Evolutionary conservation across 352 stramenopile species (phyloP).

Genomic region (Pythium apleroticum): DNA sequence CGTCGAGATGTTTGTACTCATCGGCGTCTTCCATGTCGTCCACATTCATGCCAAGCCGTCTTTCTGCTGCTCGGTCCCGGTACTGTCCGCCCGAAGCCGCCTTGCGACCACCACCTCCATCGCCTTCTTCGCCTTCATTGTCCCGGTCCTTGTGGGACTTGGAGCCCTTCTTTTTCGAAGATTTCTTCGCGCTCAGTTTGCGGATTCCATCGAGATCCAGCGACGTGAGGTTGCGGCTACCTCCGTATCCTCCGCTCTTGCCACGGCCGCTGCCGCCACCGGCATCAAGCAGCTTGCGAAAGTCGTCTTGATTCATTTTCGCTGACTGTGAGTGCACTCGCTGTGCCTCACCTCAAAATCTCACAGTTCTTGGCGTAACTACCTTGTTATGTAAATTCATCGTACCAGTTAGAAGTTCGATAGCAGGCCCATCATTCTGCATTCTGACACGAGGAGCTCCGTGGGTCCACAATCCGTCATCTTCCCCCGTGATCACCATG

Average conservation of each 20-base stretch:
- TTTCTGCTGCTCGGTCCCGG: constrained; percentile 68
- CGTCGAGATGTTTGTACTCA: constrained; percentile 55
- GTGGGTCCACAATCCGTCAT: constrained; percentile 3
- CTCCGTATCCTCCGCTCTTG: constrained; percentile 30
- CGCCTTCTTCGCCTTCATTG: constrained; percentile 9
- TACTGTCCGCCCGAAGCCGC: constrained; percentile 32
- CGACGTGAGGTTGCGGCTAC: constrained; percentile 58
- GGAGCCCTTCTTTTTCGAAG: constrained; percentile 47
- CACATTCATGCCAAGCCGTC: constrained; percentile 31
- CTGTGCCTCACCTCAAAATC: constrained; percentile 3
- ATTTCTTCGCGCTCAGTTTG: constrained; percentile 58
- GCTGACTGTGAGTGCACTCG: not conserved
- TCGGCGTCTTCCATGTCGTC: constrained; percentile 43
- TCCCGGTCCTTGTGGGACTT: constrained; percentile 37
- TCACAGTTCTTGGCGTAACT: not conserved
- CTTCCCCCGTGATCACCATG: constrained; percentile 6
- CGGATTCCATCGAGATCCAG: constrained; percentile 46
- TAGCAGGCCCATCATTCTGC: not conserved
- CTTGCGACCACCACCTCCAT: not conserved
- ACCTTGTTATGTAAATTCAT: not conserved
- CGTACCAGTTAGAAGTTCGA: not conserved
- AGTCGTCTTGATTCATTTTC: constrained; percentile 79
- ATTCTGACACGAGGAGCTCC: not conserved
- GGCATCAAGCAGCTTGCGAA: constrained; percentile 54
- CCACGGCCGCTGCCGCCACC: constrained; percentile 19